Base-by-base conservation (phyloP, 2,329 filamentous ascomycete species). In the Fusarium liriodendri region DNA sequence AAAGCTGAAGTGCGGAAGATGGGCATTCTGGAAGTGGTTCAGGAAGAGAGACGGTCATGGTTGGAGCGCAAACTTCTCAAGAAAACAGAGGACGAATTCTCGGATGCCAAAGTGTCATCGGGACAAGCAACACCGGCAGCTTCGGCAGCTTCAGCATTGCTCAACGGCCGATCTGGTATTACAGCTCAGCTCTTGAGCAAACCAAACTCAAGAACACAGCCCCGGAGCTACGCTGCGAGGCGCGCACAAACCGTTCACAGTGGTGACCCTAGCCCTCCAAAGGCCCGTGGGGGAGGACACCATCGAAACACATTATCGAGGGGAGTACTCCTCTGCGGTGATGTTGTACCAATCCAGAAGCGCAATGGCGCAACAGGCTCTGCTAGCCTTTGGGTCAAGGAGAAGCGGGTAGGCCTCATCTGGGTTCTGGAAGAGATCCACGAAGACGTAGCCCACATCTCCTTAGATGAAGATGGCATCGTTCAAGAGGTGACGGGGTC, bases 381-480 rank as follows among this genome's bases (percentile, higher is more conserved):
- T 67, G 97, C 97, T 40, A 98, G 95, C 83, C 85, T 99, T 42
- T 99, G 97, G 97, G 97, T 99, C 5, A 99, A 99, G 85, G 97
- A 99, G 83, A 99, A 99, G 83, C 90, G 93, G 58, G 92, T 95
- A 62, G 95, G 96, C 11, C 84, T 99, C 69, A 98, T 99, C 69
- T 99, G 97, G 97, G 97, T 99, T 10, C 85, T 99, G 3, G 97
- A 99, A 82, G 97, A 99, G 83, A 98, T 99, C 70, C 94, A 96
- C 64, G 97, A 99, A 83, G 95, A 99, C 80, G 92, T 97, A 42
- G 95, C 94, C 5, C 89, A 91, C 70, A 84, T 99, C 50, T 88
- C 87, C 13, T 88, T 97, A 22, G 94, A 97, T 79, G 92, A 95
- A 66, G 91, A 94, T 32, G 95, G 95, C 47, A 88, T 89, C 50